Conservation (phyloP, 208 protist genomes). For the Acanthamoeba sp. region DNA sequence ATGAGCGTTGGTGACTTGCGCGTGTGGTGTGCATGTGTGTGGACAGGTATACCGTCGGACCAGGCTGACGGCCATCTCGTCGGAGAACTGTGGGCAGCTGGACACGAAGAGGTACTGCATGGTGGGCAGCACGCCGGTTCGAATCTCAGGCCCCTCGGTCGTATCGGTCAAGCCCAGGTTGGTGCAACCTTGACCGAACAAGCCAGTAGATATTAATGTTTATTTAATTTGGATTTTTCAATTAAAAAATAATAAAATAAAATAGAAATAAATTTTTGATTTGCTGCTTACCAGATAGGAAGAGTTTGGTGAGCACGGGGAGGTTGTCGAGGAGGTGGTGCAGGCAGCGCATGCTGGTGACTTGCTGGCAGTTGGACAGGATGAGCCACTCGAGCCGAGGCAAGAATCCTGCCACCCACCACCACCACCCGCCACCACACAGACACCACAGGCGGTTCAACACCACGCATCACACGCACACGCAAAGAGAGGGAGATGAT, state of each 20-base stretch:
- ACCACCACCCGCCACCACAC: not conserved
- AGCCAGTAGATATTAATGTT: too few species aligned
- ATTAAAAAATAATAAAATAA: too few species aligned
- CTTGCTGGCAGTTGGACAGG: not conserved
- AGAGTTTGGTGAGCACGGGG: conserved; percentile 32
- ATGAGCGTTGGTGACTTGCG: not conserved
- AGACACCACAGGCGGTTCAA: not conserved
- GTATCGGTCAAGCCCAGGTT: not conserved
- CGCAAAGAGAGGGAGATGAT: not conserved
- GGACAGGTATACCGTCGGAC: not conserved
- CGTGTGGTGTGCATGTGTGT: not conserved
- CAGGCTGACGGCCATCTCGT: not conserved
- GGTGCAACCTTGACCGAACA: not conserved
- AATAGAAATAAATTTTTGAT: too few species aligned
- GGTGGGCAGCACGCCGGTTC: not conserved
- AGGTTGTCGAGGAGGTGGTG: conserved; percentile 49
- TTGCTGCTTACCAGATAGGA: not conserved
- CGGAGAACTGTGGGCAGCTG: not conserved
- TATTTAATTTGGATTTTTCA: too few species aligned
- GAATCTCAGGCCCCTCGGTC: not conserved
- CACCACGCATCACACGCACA: not conserved
- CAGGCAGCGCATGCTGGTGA: not conserved
- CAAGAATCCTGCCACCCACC: not conserved
- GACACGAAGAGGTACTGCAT: conserved; percentile 58
- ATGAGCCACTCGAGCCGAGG: conserved; percentile 33